A percentile compares a stretch with the other conserved stretches of the same genome.
Conservation (phyloP, 306 rosid species). For the Medicago lupulina region DNA sequence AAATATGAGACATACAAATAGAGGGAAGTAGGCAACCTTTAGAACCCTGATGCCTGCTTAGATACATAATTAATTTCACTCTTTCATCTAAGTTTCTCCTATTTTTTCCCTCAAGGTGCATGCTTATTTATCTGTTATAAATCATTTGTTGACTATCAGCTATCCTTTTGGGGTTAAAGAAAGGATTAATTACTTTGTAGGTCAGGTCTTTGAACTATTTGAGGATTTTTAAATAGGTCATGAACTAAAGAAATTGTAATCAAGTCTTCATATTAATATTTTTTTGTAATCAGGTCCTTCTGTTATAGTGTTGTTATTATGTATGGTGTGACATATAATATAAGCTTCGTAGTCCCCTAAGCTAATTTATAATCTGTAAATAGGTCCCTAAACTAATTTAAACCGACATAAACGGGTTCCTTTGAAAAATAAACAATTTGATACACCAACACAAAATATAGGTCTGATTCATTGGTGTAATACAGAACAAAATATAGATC, state of each 20-base stretch:
- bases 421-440: neutral
- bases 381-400: neutral
- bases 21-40: slow-evolving; percentile 15
- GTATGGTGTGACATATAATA: neutral
- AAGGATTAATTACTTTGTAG: neutral
- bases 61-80: neutral
- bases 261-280: neutral
- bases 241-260: neutral
- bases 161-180: neutral
- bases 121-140: slow-evolving; percentile 30
- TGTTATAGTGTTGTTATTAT: neutral
- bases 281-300: neutral
- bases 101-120: neutral
- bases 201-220: neutral
- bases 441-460: neutral
- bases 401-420: neutral
- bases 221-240: neutral
- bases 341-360: neutral
- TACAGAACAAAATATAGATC: too few species aligned
- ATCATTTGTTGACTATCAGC: neutral
- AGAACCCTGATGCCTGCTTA: neutral
- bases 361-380: neutral
- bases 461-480: too few species aligned
- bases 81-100: neutral
- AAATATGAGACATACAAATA: slow-evolving; percentile 16